Evolutionary conservation across 2,329 filamentous ascomycete genomes (phyloP).

Genomic region (Stenocarpella maydis): DNA sequence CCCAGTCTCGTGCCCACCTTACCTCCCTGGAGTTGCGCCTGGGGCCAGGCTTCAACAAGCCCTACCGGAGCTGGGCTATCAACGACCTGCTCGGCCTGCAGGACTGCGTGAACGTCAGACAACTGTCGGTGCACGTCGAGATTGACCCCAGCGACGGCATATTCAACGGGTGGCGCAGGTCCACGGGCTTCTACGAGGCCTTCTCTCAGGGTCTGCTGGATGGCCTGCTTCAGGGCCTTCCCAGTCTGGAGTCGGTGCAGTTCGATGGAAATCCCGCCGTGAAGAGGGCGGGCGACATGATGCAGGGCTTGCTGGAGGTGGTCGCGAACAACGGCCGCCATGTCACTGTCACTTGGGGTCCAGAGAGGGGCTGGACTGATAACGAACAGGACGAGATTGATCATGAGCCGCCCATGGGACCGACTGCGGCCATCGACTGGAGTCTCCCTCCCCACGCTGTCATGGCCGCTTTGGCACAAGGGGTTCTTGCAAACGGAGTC

Average conservation of each 20-base stretch:
- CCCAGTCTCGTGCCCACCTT: conserved; percentile 66
- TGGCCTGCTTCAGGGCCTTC: conserved; percentile 64
- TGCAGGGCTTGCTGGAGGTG: conserved; percentile 66
- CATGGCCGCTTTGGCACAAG: conserved; percentile 21
- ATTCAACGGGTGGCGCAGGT: conserved; percentile 73
- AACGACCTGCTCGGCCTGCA: conserved; percentile 69
- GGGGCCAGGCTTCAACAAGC: conserved; percentile 76
- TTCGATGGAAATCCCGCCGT: conserved; percentile 76
- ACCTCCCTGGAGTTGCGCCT: conserved; percentile 74
- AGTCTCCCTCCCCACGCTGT: conserved; percentile 8
- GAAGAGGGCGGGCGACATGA: conserved; percentile 70
- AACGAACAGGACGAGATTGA: conserved; percentile 50
- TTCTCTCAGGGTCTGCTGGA: conserved; percentile 68
- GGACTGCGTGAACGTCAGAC: conserved; percentile 67
- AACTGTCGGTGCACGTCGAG: conserved; percentile 74
- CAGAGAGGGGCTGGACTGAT: conserved; percentile 71
- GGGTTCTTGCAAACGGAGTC: neutral
- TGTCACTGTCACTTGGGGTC: conserved; percentile 68
- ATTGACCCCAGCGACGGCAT: conserved; percentile 73
- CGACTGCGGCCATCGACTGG: conserved; percentile 22
- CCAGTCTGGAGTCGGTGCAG: conserved; percentile 65
- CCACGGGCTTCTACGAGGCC: conserved; percentile 73
- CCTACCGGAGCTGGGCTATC: conserved; percentile 75
- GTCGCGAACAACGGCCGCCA: conserved; percentile 56
- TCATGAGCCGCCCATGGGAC: conserved; percentile 24